Evolutionary conservation across 2,329 filamentous ascomycete genomes (phyloP), one percentile per base, ranked within the genome.

Genomic region (Aspergillus clavatus): DNA sequence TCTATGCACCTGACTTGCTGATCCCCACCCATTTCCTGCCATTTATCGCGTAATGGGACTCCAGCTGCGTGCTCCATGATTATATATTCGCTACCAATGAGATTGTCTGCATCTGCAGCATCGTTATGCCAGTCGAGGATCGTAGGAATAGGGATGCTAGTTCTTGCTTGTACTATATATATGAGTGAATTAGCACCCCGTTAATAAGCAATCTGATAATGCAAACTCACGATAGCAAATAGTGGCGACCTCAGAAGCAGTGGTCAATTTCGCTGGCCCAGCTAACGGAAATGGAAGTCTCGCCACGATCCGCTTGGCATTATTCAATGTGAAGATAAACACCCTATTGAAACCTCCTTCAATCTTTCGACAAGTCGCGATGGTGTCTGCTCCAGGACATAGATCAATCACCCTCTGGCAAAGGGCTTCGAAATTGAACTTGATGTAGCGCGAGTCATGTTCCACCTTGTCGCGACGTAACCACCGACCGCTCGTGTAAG

Each of bases 301-400:
- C 2, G 68, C 72, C 12, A 75, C 64, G 18, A 72, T 44, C 16
- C 51, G 53, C 48, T 55, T 56, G 6, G 43, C 64, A 55, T 70
- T 66, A 38, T 75, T 55, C 31, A 68, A 60, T 14, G 57, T 59
- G 43, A 75, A 67, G 27, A 73, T 59, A 40, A 75, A 73, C 21
- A 68, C 68, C 52, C 68, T 56, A 45, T 73, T 75, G 48, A 67
- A 74, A 2, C 66, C 63, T 4, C 72, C 69, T 59, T 75, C 72
- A 39, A 65, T 60, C 56, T 75, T 75, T 40, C 66, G 57, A 46
- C 57, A 73, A 12, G 45, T 55, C 42, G 45, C 46, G 31, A 75
- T 60, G 7, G 51, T 52, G 10, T 27, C 57, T 29, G 69, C 67
- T 31, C 58, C 62, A 28, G 65, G 66, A 48, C 61, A 69, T 16